A percentile compares a stretch with the other conserved stretches of the same genome.
Conservation (phyloP, 257 asterid species). For the Leptodermis oblonga region DNA sequence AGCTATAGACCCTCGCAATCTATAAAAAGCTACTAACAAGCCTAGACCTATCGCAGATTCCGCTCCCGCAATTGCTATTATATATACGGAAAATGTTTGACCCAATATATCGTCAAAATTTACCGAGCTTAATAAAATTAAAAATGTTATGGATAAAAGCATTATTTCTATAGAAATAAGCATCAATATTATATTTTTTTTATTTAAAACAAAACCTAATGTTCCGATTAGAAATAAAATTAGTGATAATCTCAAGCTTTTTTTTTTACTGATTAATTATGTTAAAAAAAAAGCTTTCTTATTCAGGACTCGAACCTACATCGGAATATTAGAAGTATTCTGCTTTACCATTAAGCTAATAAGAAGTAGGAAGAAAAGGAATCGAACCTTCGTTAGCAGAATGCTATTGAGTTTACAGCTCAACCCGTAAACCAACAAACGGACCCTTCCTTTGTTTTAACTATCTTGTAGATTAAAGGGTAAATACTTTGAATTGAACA, state of each 20-base stretch:
- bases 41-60: constrained; percentile 1
- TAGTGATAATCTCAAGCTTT: not conserved
- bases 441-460: no score
- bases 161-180: not conserved
- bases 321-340: no score
- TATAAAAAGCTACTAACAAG: not conserved
- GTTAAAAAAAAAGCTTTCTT: no score
- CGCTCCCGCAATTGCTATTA: not conserved
- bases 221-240: not conserved
- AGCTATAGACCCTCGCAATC: not conserved
- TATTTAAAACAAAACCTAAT: not conserved
- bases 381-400: no score
- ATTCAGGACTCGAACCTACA: no score
- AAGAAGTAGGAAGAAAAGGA: no score
- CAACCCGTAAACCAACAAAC: no score
- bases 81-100: not conserved
- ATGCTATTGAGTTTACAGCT: no score
- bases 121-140: not conserved
- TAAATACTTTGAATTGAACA: no score
- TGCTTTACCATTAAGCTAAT: no score
- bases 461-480: no score
- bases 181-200: constrained; percentile 1
- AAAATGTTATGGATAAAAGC: not conserved
- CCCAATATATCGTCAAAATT: not conserved
- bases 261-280: no score